Percentiles rank a stretch among this genome's conserved stretches.
These are phyloP conservation scores for Pythium monospermum DNA, from an alignment of 352 stramenopile species.

Conservation along the genomic window DNA sequence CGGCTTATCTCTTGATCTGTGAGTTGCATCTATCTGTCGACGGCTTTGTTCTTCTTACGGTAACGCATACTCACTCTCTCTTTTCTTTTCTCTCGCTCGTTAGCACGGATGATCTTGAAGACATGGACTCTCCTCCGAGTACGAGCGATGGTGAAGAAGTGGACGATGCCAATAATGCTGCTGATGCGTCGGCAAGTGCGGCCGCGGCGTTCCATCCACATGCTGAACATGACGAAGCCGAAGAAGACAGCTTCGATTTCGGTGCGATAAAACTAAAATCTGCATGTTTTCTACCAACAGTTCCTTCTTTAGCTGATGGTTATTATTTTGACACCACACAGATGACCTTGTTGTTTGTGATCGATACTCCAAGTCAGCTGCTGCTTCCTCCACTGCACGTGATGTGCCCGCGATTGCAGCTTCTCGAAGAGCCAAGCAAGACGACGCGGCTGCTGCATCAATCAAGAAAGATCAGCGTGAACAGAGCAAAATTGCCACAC, in stretches of 20 bases:
- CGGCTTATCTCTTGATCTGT: background rate
- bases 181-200: too few species aligned
- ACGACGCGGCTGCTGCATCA: too few species aligned
- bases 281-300: background rate
- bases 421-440: too few species aligned
- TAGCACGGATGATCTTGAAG: background rate
- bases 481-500: too few species aligned
- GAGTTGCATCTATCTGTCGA: too few species aligned
- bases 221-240: background rate
- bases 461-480: too few species aligned
- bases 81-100: background rate
- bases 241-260: constrained; percentile 31
- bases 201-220: background rate
- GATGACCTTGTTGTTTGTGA: constrained; percentile 14
- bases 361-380: background rate
- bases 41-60: too few species aligned
- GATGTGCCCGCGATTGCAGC: background rate
- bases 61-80: too few species aligned
- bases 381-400: background rate
- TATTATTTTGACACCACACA: background rate
- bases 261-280: constrained; percentile 4
- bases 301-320: background rate
- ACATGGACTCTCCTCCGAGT: background rate
- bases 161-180: background rate
- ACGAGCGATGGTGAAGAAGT: background rate